These are phyloP conservation scores for Chimonanthus praecox DNA, from an alignment of 164 flowering plant genomes.

Conservation along the genomic window DNA sequence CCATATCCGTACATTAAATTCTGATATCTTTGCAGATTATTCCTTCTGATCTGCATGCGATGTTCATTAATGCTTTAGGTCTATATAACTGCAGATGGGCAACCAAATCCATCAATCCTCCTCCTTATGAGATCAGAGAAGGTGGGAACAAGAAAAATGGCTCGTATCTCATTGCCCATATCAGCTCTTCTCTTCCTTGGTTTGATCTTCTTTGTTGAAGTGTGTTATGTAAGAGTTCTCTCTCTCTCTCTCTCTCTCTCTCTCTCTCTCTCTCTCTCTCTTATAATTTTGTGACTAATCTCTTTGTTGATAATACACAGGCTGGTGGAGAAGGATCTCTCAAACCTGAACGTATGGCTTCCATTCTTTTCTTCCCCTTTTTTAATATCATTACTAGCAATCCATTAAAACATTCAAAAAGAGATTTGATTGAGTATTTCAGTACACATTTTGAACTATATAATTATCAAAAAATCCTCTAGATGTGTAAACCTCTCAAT, in stretches of 20 bases:
- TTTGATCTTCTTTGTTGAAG: neutral
- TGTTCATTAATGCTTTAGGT: too few relatives aligned
- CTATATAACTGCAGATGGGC: too few relatives aligned
- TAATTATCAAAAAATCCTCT: too few relatives aligned
- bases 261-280: neutral
- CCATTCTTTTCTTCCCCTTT: neutral
- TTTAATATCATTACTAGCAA: neutral
- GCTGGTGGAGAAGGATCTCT: neutral
- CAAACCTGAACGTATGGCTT: neutral
- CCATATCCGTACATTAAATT: too few relatives aligned
- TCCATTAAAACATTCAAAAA: neutral
- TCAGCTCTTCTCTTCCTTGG: neutral
- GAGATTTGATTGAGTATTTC: too few relatives aligned
- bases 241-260: constrained; percentile 6
- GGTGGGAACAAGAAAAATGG: neutral
- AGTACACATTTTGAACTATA: too few relatives aligned
- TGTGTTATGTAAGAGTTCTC: neutral
- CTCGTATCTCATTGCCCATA: neutral
- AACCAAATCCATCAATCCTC: too few relatives aligned
- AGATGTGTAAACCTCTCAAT: too few relatives aligned
- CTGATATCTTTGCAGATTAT: too few relatives aligned
- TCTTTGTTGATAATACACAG: neutral
- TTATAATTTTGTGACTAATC: neutral
- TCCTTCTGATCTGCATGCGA: too few relatives aligned
- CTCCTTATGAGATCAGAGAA: too few relatives aligned